These are phyloP conservation scores for Fusarium nurragi DNA, from an alignment of 2,329 filamentous ascomycete species.

Conservation along the genomic window DNA sequence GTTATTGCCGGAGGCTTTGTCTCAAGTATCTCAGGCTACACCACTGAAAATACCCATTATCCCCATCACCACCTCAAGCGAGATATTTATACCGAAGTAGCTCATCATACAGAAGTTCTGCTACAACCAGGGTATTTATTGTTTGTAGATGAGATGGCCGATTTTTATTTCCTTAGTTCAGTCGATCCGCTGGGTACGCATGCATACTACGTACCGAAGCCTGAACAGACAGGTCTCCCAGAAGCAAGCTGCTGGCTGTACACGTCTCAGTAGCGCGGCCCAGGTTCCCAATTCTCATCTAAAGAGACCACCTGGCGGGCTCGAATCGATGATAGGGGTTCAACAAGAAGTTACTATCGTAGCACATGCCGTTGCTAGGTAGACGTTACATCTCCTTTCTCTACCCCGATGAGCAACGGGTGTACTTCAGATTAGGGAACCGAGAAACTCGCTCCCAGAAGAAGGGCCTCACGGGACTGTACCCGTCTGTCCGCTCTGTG, in stretches of 20 bases:
- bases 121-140: background rate
- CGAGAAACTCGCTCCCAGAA: background rate
- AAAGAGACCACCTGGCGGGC: background rate
- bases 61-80: constrained; percentile 6
- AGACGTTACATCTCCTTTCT: background rate
- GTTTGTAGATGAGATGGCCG: background rate
- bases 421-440: background rate
- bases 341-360: background rate
- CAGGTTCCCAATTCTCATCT: no score
- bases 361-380: background rate
- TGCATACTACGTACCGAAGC: background rate
- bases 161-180: constrained; percentile 35
- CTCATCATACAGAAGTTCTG: background rate
- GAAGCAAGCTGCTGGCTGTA: background rate
- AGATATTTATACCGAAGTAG: background rate
- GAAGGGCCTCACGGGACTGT: background rate
- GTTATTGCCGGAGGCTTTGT: constrained; percentile 29
- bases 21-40: constrained; percentile 47
- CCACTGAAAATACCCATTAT: constrained; percentile 47
- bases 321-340: background rate
- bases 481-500: background rate
- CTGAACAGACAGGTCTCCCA: background rate
- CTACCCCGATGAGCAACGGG: no score
- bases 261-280: background rate
- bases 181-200: constrained; percentile 42